phyloP scores from a whole-genome alignment of 148 eudicot species.

The Cornus controversa region DNA sequence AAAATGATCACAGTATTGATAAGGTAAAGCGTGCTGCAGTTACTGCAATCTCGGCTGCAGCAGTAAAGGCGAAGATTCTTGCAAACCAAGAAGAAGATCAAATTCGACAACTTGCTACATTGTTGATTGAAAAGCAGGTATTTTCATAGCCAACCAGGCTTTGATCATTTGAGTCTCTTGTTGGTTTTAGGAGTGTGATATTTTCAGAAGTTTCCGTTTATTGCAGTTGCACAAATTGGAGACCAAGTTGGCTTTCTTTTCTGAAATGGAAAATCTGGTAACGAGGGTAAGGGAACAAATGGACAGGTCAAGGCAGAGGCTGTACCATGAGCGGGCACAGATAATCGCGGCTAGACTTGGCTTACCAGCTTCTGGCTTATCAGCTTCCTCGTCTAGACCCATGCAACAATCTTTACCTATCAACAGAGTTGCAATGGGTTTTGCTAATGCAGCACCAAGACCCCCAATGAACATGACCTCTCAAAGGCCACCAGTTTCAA shows the following conservation, averaged over 20 bases:
- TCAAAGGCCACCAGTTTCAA: conserved; percentile 69
- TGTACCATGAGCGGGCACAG: conserved; percentile 80
- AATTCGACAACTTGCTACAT: conserved; percentile 69
- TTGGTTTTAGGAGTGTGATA: conserved; percentile 11
- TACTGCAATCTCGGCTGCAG: conserved; percentile 86
- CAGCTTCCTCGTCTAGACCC: conserved; percentile 56
- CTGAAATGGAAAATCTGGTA: conserved; percentile 70
- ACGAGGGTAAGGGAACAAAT: conserved; percentile 75
- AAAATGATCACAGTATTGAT: conserved; percentile 35
- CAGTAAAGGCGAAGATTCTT: conserved; percentile 90
- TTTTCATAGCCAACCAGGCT: neutral
- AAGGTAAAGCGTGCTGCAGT: conserved; percentile 76
- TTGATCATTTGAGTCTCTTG: neutral
- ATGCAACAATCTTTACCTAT: conserved; percentile 51
- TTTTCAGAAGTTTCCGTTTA: conserved; percentile 10
- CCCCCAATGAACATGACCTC: conserved; percentile 54
- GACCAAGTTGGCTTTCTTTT: conserved; percentile 75
- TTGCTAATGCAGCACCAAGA: conserved; percentile 51
- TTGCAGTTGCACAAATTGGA: conserved; percentile 87
- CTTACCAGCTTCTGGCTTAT: conserved; percentile 58
- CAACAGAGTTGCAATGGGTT: conserved; percentile 53
- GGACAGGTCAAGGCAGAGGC: conserved; percentile 83
- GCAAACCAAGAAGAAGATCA: conserved; percentile 95
- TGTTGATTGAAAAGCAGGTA: conserved; percentile 91
- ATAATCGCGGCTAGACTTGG: conserved; percentile 86